Evolutionary conservation across 1,139 yeast species (phyloP), one percentile per base, ranked within the genome.

Genomic region (Diutina scorzettiae): DNA sequence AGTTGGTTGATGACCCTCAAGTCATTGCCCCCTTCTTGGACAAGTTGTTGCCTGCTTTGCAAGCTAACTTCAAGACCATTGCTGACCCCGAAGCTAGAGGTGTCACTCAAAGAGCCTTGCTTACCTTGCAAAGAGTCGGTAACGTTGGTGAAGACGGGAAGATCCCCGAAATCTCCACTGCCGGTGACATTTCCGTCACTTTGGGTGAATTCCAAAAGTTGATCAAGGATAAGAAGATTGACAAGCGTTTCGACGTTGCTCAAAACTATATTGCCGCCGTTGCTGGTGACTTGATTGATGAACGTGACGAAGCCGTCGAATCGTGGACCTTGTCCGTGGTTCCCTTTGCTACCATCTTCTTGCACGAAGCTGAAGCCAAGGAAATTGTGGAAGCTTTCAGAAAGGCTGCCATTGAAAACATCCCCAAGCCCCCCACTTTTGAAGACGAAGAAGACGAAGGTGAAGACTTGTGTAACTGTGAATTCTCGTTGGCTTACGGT

Each of bases 81-180:
- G 98, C 98, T 65, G 98, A 91, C 72, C 98, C 98, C 63, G 98
- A 91, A 76, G 98, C 97, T 56, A 93, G 98, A 78, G 93, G 84
- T 52, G 97, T 91, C 63, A 91, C 98, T 59, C 74, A 77, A 63
- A 89, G 97, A 76, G 98, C 95, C 61, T 78, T 91, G 71, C 81
- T 73, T 81, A 91, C 98, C 58, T 82, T 91, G 67, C 86, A 84
- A 79, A 87, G 97, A 78, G 98, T 91, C 60, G 98, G 97, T 83
- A 89, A 82, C 68, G 86, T 91, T 60, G 84, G 84, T 66, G 89
- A 72, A 49, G 82, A 81, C 59, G 97, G 87, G 62, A 70, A 67
- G 54, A 81, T 89, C 62, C 97, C 97, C 68, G 96, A 89, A 75
- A 81, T 89, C 55, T 87, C 97, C 56, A 85, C 93, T 60, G 97